phyloP scores from a whole-genome alignment of 306 rosid species.

The Neltuma alba region DNA sequence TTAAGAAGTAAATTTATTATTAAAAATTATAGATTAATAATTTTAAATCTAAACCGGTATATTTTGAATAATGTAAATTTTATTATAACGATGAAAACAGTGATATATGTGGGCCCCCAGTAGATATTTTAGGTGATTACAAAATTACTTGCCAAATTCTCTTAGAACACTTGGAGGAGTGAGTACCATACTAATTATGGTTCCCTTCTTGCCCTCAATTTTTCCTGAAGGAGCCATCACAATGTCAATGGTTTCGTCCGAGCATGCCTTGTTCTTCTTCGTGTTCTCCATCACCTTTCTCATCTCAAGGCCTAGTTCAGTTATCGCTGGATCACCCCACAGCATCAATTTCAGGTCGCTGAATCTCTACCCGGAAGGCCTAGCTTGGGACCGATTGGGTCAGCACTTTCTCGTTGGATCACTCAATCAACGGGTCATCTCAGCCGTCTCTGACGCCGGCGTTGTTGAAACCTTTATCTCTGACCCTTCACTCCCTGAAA shows the following conservation, averaged over 20 bases:
- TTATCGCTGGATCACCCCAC: constrained; percentile 54
- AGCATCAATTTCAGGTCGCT: constrained; percentile 65
- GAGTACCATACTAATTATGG: background rate
- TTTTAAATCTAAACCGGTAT: too few relatives aligned
- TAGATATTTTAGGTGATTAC: too few relatives aligned
- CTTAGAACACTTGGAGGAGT: background rate
- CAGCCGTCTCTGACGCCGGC: constrained; percentile 80
- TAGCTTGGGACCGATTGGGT: constrained; percentile 65
- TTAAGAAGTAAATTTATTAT: too few relatives aligned
- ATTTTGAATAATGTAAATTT: too few relatives aligned
- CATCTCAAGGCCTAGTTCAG: constrained; percentile 21
- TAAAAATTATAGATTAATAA: too few relatives aligned
- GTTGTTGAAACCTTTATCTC: constrained; percentile 60
- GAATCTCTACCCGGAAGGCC: constrained; percentile 69
- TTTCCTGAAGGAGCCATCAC: background rate
- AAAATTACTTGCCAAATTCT: background rate
- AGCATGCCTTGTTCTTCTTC: background rate
- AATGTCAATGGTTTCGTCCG: constrained; percentile 28
- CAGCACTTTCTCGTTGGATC: constrained; percentile 86
- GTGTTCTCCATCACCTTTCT: constrained; percentile 2
- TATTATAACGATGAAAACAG: too few relatives aligned
- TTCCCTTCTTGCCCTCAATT: background rate
- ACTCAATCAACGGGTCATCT: constrained; percentile 47
- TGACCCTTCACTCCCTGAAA: constrained; percentile 61
- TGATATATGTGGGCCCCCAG: too few relatives aligned